Percentiles rank a stretch among this genome's conserved stretches.
phyloP scores from a whole-genome alignment of 2,329 filamentous ascomycete species.

The Allantophomopsis lycopodina region DNA sequence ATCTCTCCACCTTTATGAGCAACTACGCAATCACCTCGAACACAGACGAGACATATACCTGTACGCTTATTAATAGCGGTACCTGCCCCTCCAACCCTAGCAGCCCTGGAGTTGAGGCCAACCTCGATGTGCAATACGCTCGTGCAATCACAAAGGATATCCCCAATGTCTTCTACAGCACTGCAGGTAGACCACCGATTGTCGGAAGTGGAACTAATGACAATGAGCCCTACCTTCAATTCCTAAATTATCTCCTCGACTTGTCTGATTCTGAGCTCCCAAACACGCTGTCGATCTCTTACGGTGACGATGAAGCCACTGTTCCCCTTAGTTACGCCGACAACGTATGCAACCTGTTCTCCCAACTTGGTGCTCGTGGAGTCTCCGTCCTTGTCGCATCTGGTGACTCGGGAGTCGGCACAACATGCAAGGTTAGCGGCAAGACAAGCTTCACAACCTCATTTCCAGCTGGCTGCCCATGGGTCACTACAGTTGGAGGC shows the following conservation, averaged over 20 bases:
- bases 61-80: too few species aligned
- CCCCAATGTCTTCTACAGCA: constrained; percentile 18
- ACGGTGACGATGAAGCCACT: constrained; percentile 52
- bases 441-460: constrained; percentile 40
- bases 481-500: constrained; percentile 52
- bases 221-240: constrained; percentile 54
- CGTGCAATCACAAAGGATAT: constrained; percentile 36
- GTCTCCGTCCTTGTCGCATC: constrained; percentile 48
- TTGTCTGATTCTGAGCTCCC: constrained; percentile 35
- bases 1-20: too few species aligned
- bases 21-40: too few species aligned
- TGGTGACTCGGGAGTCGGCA: constrained; percentile 29
- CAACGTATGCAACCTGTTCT: constrained; percentile 46
- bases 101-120: constrained; percentile 27
- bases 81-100: too few species aligned
- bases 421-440: constrained; percentile 44
- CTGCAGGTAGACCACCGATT: constrained; percentile 36
- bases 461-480: constrained; percentile 56
- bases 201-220: constrained; percentile 28
- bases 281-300: constrained; percentile 47
- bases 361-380: constrained; percentile 49
- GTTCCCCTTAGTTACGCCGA: constrained; percentile 45
- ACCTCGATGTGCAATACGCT: constrained; percentile 41
- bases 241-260: constrained; percentile 38
- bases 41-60: too few species aligned